Base-by-base conservation (phyloP, 495 filamentous ascomycete species). In the Corynascus novoguineensis region DNA sequence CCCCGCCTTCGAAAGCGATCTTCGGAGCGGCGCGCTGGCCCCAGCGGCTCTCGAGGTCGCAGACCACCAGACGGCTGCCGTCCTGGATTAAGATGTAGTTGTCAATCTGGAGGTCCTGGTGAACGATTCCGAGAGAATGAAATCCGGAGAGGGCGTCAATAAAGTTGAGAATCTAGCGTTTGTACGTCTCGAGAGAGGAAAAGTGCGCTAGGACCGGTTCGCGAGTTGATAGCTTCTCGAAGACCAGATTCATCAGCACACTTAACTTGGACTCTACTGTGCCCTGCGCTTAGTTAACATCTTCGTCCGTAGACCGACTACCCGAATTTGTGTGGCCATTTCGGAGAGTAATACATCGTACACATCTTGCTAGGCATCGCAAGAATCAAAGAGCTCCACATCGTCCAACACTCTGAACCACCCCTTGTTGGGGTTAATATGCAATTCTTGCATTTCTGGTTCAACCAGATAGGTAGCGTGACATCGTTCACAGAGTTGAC, bases 1-100 rank as follows among this genome's bases (percentile, higher is more conserved):
- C 10, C 14, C 41, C 28, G 10, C 53, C 53, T 2, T 55, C 53
- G 3, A 24, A 55, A 8, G 53, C 38, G 31, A 57, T 35, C 41
- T 61, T 53, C 8, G 59, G 59, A 1, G 59, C 58, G n/a, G 17
- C 29, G 2, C 62, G 41, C 17, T 63, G 41, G 38, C 67, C 67
- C 65, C 65, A 69, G 1, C 65, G 62, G 42, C 67, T 60, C 56
- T 69, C 67, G 8, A 69, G 60, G 32, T 69, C 67, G 51, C 59
- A 64, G 46, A 68, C 50, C 8, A 64, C 37, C 28, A 68, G 37
- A 14, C 62, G 54, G 12, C 22, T 12, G 12, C 51, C 55, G 50
- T 66, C 63, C 9, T 51, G 1, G 5, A 60, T 50, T 34, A 69
- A 69, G 28, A 69, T 37, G 11, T 46, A 19, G 53, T 69, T 69